phyloP scores from a whole-genome alignment of 768 basidiomycete species.

The Fomitopsis serialis region DNA sequence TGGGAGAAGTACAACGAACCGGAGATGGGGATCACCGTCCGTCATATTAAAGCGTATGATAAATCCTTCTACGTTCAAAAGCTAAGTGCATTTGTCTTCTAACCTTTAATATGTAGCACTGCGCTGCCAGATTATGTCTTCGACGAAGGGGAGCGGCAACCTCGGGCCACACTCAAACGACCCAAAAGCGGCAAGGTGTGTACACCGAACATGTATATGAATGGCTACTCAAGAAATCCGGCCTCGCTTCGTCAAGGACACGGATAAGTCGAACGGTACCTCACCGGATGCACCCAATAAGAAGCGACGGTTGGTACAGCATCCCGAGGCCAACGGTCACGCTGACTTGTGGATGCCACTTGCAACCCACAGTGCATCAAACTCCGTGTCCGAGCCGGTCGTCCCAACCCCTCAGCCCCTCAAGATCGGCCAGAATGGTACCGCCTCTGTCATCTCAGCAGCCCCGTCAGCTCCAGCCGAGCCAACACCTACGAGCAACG shows the following conservation, averaged over 20 bases:
- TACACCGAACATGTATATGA: constrained; percentile 7
- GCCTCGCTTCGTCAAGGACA: constrained; percentile 37
- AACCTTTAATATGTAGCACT: constrained; percentile 40
- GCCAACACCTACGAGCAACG: constrained; percentile 26
- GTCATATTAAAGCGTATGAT: constrained; percentile 82
- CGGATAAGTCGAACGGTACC: constrained; percentile 54
- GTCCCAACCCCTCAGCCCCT: constrained; percentile 2
- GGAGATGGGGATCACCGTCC: constrained; percentile 91
- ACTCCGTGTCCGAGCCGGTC: constrained; percentile 10
- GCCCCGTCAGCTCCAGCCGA: constrained; percentile 28
- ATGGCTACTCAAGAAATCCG: constrained; percentile 6
- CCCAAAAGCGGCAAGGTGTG: constrained; percentile 57
- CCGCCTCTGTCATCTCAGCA: constrained; percentile 9
- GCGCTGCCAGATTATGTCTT: constrained; percentile 78
- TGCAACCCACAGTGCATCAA: constrained; percentile 11
- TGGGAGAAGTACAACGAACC: constrained; percentile 95
- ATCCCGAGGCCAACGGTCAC: neutral
- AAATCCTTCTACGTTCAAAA: no score
- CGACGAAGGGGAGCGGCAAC: constrained; percentile 75
- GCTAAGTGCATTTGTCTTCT: neutral
- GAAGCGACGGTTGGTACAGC: constrained; percentile 59
- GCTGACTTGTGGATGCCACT: constrained; percentile 8
- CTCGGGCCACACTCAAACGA: constrained; percentile 66
- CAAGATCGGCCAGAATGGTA: constrained; percentile 11
- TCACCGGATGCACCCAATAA: constrained; percentile 66